Conservation (phyloP, 768 basidiomycete genomes). For the Xerocomus brunneocitrinus region DNA sequence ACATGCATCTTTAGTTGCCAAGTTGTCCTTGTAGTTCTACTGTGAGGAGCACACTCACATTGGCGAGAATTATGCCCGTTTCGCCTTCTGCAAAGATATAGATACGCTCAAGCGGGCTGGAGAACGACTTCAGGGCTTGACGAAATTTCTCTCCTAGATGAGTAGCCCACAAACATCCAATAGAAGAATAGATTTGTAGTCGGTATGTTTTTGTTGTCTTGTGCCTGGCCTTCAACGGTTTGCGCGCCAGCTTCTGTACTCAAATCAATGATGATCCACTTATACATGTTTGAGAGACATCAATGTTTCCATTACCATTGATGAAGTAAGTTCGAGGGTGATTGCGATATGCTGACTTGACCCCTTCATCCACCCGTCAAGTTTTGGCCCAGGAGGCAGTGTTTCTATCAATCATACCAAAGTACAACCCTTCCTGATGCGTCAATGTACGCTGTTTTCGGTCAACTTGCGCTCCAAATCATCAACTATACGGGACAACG, state of each 20-base stretch:
- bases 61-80: constrained; percentile 83
- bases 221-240: background rate
- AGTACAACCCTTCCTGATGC: background rate
- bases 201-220: background rate
- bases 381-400: background rate
- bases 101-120: constrained; percentile 81
- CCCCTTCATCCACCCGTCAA: background rate
- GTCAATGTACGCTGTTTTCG: background rate
- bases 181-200: background rate
- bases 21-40: constrained; percentile 64
- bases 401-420: background rate
- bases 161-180: background rate
- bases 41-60: constrained; percentile 81
- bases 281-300: background rate
- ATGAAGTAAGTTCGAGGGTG: no score
- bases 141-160: constrained; percentile 49
- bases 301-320: background rate
- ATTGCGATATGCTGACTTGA: background rate
- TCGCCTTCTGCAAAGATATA: constrained; percentile 94
- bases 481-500: constrained; percentile 71
- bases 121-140: constrained; percentile 71
- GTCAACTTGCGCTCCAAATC: constrained; percentile 24
- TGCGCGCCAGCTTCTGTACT: background rate
- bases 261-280: background rate
- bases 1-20: background rate